Conservation (phyloP, 1,284 basidiomycete species). For the Pseudozyma tsukubaensis region DNA sequence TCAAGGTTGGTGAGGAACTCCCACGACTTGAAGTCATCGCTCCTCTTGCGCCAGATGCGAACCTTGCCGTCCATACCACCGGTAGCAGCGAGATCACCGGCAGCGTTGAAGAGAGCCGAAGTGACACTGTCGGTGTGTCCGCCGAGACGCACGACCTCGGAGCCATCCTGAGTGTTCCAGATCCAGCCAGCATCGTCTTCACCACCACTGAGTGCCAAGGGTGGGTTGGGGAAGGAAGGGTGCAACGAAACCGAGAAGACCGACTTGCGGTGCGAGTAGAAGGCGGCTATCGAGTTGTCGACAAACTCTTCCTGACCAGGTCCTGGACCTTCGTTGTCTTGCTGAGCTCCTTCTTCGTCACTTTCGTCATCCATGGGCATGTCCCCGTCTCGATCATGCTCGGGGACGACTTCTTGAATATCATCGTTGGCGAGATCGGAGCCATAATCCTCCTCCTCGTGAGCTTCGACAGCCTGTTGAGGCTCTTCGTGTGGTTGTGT, state of each 20-base stretch:
- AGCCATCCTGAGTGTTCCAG: constrained; percentile 87
- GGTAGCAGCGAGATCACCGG: constrained; percentile 91
- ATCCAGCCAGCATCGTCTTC: constrained; percentile 95
- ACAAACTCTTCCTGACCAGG: constrained; percentile 51
- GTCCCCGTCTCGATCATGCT: constrained; percentile 48
- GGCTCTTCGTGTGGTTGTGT: constrained; percentile 26
- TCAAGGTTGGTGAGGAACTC: constrained; percentile 91
- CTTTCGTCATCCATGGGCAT: constrained; percentile 50
- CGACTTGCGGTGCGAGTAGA: constrained; percentile 70
- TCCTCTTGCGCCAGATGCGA: constrained; percentile 80
- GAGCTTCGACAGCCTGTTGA: constrained; percentile 30
- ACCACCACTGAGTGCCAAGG: constrained; percentile 88
- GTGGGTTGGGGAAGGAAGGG: constrained; percentile 77
- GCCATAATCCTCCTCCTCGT: constrained; percentile 46
- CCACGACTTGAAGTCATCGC: constrained; percentile 79
- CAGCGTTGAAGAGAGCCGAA: constrained; percentile 80
- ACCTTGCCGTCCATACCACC: constrained; percentile 98
- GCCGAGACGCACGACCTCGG: constrained; percentile 82
- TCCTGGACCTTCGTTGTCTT: constrained; percentile 27
- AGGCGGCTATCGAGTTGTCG: constrained; percentile 67
- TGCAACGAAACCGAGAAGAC: constrained; percentile 89
- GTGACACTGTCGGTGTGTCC: constrained; percentile 94
- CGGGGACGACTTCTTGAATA: constrained; percentile 49
- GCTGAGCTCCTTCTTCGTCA: constrained; percentile 25
- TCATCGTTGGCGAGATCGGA: constrained; percentile 47